Conservation (phyloP, 768 basidiomycete genomes). For the Termitomyces sp. region DNA sequence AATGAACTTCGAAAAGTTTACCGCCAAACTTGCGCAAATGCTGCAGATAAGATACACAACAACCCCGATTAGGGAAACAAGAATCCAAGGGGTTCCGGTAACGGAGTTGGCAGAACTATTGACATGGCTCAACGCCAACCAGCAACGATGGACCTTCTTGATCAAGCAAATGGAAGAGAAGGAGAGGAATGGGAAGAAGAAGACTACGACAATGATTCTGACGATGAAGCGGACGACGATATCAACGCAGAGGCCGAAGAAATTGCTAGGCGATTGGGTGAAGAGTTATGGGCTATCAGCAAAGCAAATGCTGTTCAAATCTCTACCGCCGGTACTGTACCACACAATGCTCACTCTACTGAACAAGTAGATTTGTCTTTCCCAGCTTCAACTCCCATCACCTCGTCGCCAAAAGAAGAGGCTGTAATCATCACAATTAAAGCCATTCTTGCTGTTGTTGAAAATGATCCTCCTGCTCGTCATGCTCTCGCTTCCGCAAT, state of each 20-base stretch:
- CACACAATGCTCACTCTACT: slow-evolving; percentile 1
- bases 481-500: slow-evolving; percentile 46
- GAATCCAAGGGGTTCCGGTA: neutral
- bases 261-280: slow-evolving; percentile 68
- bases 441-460: slow-evolving; percentile 52
- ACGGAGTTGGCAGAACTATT: neutral
- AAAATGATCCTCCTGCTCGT: slow-evolving; percentile 51
- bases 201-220: slow-evolving; percentile 35
- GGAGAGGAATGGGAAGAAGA: slow-evolving; percentile 36
- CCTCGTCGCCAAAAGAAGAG: slow-evolving; percentile 40
- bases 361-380: neutral
- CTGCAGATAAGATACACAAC: slow-evolving; percentile 24
- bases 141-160: slow-evolving; percentile 1
- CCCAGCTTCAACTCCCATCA: slow-evolving; percentile 10
- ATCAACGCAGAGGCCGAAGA: slow-evolving; percentile 69
- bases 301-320: slow-evolving; percentile 47
- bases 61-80: slow-evolving; percentile 6
- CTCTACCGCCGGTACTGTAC: slow-evolving; percentile 5
- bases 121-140: slow-evolving; percentile 7
- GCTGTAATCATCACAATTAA: slow-evolving; percentile 63
- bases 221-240: slow-evolving; percentile 57
- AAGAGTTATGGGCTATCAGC: slow-evolving; percentile 72
- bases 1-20: slow-evolving; percentile 10
- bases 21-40: slow-evolving; percentile 28
- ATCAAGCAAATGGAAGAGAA: slow-evolving; percentile 16